Conservation (phyloP, 768 basidiomycete species). For the Amanita exitialis region DNA sequence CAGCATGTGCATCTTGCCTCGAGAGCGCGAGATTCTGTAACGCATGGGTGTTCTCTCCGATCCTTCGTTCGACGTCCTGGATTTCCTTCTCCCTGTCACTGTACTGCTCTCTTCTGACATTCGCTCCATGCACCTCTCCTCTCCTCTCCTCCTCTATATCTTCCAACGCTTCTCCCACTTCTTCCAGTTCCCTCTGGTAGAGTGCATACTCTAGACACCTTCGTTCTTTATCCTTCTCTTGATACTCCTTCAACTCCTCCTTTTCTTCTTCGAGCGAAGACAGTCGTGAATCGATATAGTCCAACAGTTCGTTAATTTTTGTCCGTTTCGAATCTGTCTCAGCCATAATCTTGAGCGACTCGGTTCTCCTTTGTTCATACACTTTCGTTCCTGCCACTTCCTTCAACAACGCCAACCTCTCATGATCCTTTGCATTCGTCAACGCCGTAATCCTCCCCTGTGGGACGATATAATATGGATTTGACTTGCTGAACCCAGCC, state of each 20-base stretch:
- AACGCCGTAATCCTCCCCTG: constrained; percentile 97
- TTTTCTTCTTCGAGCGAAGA: constrained; percentile 96
- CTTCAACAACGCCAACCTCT: constrained; percentile 88
- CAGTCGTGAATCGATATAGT: constrained; percentile 85
- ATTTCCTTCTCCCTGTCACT: constrained; percentile 79
- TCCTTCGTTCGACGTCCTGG: constrained; percentile 67
- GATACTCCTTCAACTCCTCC: constrained; percentile 93
- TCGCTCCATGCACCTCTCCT: constrained; percentile 77
- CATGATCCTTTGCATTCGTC: constrained; percentile 94
- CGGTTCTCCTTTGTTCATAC: constrained; percentile 88
- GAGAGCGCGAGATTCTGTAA: constrained; percentile 62
- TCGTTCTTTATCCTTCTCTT: constrained; percentile 90
- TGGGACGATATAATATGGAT: constrained; percentile 98
- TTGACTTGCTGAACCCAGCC: constrained; percentile 96
- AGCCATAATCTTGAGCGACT: constrained; percentile 93
- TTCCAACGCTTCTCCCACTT: constrained; percentile 77
- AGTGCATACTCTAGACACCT: constrained; percentile 92
- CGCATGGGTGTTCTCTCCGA: constrained; percentile 59
- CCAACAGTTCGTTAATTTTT: constrained; percentile 85
- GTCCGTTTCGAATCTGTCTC: constrained; percentile 89
- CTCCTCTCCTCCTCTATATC: constrained; percentile 78
- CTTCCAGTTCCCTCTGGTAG: constrained; percentile 84
- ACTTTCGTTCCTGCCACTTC: constrained; percentile 98
- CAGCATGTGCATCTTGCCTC: constrained; percentile 68
- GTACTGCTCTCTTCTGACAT: constrained; percentile 73